Evolutionary conservation across 2,329 filamentous ascomycete species (phyloP), one percentile per base, ranked within the genome.

Genomic region (Colletotrichum musicola): DNA sequence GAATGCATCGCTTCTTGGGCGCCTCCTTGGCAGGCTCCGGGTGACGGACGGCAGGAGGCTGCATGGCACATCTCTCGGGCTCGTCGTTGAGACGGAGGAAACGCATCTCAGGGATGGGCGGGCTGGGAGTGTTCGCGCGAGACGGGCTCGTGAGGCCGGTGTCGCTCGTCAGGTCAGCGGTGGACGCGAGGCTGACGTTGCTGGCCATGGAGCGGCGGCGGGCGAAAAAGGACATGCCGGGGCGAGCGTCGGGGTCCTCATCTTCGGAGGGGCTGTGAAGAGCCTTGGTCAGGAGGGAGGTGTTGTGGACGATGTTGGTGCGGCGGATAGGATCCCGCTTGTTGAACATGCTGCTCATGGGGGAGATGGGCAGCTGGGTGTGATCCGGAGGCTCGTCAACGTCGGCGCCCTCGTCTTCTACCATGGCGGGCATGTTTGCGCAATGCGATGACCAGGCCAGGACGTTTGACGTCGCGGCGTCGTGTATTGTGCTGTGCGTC

Each of bases 131-230:
- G 78, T 89, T 94, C 42, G 93, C 93, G 64, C 94, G 87, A n/a
- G 93, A 92, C 49, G 95, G 94, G 75, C 94, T 98, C 18, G 95
- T 97, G 68, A 97, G 83, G 68, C 93, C 95, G 66, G 93, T 96
- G 75, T 98, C 96, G 80, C 95, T 98, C n/a, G 94, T 98, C 65
- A 98, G 85, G 72, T 98, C 95, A 44, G 93, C 93, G 3, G 94
- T 97, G 1, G 95, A 97, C 53, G 93, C 87, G 68, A 92, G 82
- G 81, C 94, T 97, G 73, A 90, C 83, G 76, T 91, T 95, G 83
- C 93, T 97, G 77, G 90, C 92, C 74, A 92, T 90, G 69, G 92
- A 95, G 68, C 89, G 84, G 73, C 86, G 82, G 67, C 86, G 81
- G 40, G 80, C 77, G 22, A 76, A 77, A 61, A 74, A 75, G n/a